Percentiles rank a stretch among this genome's conserved stretches.
These are phyloP conservation scores for Austroboletus eburneus DNA, from an alignment of 768 basidiomycete genomes.

Conservation along the genomic window DNA sequence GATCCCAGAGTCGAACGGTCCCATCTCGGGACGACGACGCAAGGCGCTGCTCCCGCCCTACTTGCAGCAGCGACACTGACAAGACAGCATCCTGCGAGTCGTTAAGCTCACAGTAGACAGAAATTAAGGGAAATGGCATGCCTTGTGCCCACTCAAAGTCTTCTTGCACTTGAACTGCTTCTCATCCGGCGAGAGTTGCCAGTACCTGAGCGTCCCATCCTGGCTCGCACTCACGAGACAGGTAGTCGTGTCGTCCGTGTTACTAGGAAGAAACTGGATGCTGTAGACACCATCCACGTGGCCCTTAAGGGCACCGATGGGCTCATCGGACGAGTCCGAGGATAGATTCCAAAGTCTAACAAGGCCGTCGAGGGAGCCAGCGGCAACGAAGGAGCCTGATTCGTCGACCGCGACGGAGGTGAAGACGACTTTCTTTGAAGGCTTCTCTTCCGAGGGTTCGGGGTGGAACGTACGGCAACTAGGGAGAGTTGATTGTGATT, in stretches of 20 bases:
- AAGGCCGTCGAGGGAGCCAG: conserved; percentile 49
- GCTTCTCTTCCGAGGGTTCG: conserved; percentile 10
- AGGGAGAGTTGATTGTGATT: conserved; percentile 16
- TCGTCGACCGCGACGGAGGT: conserved; percentile 29
- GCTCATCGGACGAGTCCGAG: conserved; percentile 27
- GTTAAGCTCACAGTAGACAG: background rate
- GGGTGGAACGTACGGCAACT: conserved; percentile 21
- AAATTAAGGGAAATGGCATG: background rate
- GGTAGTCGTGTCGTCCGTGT: conserved; percentile 23
- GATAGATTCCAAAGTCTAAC: conserved; percentile 50
- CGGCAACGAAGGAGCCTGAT: conserved; percentile 42
- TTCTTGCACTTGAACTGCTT: conserved; percentile 26
- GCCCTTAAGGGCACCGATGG: conserved; percentile 22
- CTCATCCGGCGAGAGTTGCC: conserved; percentile 38
- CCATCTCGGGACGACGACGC: conserved; percentile 38
- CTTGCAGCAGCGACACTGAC: conserved; percentile 28
- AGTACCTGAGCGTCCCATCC: conserved; percentile 36
- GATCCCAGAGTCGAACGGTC: conserved; percentile 35
- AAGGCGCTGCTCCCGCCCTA: conserved; percentile 31
- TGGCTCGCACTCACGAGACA: conserved; percentile 29
- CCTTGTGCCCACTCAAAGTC: conserved; percentile 31
- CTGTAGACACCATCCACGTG: conserved; percentile 30
- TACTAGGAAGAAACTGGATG: conserved; percentile 28
- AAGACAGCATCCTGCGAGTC: conserved; percentile 28
- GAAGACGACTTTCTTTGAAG: conserved; percentile 23